A percentile compares a stretch with the other conserved stretches of the same genome.
Conservation (phyloP, 805 yeast genomes). For the Kluyveromyces wickerhamii region DNA sequence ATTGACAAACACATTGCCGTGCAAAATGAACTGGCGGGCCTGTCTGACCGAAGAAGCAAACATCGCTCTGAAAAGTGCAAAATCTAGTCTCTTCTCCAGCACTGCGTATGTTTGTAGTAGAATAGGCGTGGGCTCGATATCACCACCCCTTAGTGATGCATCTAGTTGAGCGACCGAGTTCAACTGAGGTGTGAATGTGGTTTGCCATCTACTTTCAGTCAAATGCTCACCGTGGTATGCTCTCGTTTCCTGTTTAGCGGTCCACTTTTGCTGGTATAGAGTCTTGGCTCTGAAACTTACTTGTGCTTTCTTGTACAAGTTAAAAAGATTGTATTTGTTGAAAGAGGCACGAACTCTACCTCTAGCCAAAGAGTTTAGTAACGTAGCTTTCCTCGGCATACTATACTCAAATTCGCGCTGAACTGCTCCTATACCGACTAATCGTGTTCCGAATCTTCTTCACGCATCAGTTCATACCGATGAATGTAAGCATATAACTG, state of each 20-base stretch:
- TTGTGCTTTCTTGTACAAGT: slow-evolving; percentile 66
- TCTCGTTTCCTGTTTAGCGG: slow-evolving; percentile 84
- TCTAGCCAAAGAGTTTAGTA: slow-evolving; percentile 50
- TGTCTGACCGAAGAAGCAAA: slow-evolving; percentile 91
- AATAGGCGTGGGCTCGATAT: slow-evolving; percentile 62
- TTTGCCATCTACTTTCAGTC: slow-evolving; percentile 76
- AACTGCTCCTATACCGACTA: neutral
- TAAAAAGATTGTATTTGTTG: slow-evolving; percentile 88
- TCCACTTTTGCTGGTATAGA: slow-evolving; percentile 88
- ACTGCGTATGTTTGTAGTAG: slow-evolving; percentile 83
- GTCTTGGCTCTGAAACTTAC: slow-evolving; percentile 50
- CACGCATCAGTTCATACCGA: too few relatives aligned
- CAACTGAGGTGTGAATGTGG: slow-evolving; percentile 56
- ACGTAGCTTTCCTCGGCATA: slow-evolving; percentile 60
- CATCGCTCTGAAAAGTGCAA: slow-evolving; percentile 84
- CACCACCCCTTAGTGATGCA: slow-evolving; percentile 58
- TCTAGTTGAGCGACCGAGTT: slow-evolving; percentile 86
- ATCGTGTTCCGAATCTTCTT: too few relatives aligned
- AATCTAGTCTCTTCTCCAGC: slow-evolving; percentile 81
- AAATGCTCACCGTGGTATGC: slow-evolving; percentile 93
- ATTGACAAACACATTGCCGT: slow-evolving; percentile 79
- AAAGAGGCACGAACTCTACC: slow-evolving; percentile 81
- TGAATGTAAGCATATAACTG: too few relatives aligned
- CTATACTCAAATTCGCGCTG: too few relatives aligned
- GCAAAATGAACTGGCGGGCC: slow-evolving; percentile 79